phyloP scores from a whole-genome alignment of 768 basidiomycete genomes.

The Amyloporia xantha region DNA sequence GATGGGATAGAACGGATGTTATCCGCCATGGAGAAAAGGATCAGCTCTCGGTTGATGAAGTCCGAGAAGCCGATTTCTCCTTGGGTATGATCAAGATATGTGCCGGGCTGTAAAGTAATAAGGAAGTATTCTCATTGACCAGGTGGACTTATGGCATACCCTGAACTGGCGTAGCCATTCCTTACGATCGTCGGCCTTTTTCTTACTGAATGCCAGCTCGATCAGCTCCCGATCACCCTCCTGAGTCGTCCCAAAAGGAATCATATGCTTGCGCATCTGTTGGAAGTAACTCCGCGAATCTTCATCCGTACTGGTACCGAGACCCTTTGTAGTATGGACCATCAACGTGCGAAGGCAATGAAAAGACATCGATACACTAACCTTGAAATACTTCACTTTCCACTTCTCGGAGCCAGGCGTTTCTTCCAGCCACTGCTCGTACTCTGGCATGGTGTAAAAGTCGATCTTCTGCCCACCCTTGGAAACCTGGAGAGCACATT shows the following conservation, averaged over 20 bases:
- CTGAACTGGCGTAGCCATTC: conserved; percentile 95
- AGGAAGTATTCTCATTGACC: not conserved
- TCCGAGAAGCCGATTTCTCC: conserved; percentile 84
- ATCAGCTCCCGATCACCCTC: conserved; percentile 84
- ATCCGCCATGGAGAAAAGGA: conserved; percentile 99
- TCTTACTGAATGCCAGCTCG: conserved; percentile 99
- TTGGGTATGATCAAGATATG: conserved; percentile 84
- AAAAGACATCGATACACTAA: too few relatives aligned
- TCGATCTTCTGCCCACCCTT: conserved; percentile 75
- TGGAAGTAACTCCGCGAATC: conserved; percentile 93
- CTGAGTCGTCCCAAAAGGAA: conserved; percentile 79
- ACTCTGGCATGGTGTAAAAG: conserved; percentile 98
- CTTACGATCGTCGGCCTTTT: conserved; percentile 96
- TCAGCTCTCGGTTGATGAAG: conserved; percentile 97
- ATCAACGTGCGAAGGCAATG: not conserved
- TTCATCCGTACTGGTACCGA: conserved; percentile 86
- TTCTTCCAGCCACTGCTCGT: conserved; percentile 82
- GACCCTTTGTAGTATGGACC: conserved; percentile 82
- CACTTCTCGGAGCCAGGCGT: conserved; percentile 76
- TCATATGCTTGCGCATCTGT: conserved; percentile 89
- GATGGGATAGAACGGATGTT: conserved; percentile 98
- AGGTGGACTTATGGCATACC: conserved; percentile 25
- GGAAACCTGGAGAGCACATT: conserved; percentile 41
- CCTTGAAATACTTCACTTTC: conserved; percentile 97
- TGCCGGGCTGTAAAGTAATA: conserved; percentile 70